Conservation (phyloP, 2,329 filamentous ascomycete species). For the Fusarium sp. region DNA sequence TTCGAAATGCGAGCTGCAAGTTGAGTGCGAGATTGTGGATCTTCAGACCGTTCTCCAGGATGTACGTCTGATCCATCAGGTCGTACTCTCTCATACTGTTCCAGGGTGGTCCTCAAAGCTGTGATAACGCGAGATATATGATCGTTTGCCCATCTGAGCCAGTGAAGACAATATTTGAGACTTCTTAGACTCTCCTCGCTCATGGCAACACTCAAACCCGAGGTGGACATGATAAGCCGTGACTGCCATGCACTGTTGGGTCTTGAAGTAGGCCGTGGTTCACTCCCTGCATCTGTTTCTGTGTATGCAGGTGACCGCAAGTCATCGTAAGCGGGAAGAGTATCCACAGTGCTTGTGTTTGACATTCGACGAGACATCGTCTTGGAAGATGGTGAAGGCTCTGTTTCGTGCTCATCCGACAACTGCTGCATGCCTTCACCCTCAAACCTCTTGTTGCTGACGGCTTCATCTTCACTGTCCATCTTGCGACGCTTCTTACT, state of each 20-base stretch:
- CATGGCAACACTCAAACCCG: conserved; percentile 90
- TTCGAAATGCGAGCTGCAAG: conserved; percentile 74
- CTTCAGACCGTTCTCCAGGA: conserved; percentile 13
- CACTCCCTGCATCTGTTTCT: conserved; percentile 61
- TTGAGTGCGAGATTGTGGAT: conserved; percentile 53
- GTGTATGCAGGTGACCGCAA: conserved; percentile 81
- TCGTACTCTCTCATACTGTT: conserved; percentile 77
- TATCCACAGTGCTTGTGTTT: conserved; percentile 77
- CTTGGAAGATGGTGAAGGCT: conserved; percentile 49
- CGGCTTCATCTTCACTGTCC: conserved; percentile 56
- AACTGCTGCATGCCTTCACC: conserved; percentile 49
- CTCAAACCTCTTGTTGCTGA: conserved; percentile 51
- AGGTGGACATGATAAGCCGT: conserved; percentile 89
- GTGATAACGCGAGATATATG: conserved; percentile 82
- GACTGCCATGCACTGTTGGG: conserved; percentile 75
- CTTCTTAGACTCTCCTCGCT: conserved; percentile 88
- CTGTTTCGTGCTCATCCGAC: conserved; percentile 44
- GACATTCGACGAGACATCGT: conserved; percentile 67
- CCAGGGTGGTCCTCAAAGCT: conserved; percentile 79
- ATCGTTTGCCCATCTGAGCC: conserved; percentile 84
- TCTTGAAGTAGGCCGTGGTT: conserved; percentile 49
- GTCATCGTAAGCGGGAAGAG: conserved; percentile 87
- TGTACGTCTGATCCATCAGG: conserved; percentile 27
- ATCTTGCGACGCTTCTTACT: conserved; percentile 72
- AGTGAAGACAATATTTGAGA: conserved; percentile 84